Conservation (phyloP, 495 filamentous ascomycete genomes). For the Daldinia loculata region DNA sequence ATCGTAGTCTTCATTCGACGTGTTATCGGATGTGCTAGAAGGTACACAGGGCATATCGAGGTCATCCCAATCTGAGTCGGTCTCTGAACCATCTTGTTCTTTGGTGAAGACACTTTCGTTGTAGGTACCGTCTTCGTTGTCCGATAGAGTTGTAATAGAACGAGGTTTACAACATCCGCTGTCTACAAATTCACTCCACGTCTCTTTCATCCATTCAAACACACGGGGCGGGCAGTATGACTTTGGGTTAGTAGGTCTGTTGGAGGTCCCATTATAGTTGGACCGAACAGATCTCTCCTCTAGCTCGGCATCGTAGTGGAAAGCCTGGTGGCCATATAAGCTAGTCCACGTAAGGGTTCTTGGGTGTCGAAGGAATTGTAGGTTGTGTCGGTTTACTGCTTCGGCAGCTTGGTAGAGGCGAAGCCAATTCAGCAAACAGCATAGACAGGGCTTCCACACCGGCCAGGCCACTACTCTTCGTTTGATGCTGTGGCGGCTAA, state of each 20-base stretch:
- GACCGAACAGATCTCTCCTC: constrained; percentile 8
- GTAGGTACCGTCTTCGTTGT: neutral
- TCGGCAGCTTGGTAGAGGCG: constrained; percentile 27
- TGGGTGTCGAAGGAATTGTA: constrained; percentile 31
- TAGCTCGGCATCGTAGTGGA: constrained; percentile 33
- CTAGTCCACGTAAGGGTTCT: constrained; percentile 25
- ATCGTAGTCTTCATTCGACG: constrained; percentile 13
- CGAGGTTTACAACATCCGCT: constrained; percentile 7
- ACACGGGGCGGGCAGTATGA: neutral
- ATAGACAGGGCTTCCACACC: constrained; percentile 13
- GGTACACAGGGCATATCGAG: constrained; percentile 9
- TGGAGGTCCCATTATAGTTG: neutral
- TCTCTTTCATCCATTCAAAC: constrained; percentile 26
- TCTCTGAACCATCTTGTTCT: neutral
- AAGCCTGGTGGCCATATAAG: constrained; percentile 5
- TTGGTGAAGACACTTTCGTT: neutral
- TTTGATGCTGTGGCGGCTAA: neutral
- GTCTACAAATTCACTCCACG: constrained; percentile 31
- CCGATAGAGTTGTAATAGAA: constrained; percentile 4
- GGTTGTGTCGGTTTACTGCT: neutral
- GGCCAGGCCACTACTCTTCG: constrained; percentile 8
- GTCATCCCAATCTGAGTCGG: constrained; percentile 37
- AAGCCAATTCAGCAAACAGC: constrained; percentile 27
- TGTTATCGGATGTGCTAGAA: neutral
- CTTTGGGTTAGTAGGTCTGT: neutral